Evolutionary conservation across 1,284 basidiomycete genomes (phyloP).

Genomic region (Sanghuangporus baumii): DNA sequence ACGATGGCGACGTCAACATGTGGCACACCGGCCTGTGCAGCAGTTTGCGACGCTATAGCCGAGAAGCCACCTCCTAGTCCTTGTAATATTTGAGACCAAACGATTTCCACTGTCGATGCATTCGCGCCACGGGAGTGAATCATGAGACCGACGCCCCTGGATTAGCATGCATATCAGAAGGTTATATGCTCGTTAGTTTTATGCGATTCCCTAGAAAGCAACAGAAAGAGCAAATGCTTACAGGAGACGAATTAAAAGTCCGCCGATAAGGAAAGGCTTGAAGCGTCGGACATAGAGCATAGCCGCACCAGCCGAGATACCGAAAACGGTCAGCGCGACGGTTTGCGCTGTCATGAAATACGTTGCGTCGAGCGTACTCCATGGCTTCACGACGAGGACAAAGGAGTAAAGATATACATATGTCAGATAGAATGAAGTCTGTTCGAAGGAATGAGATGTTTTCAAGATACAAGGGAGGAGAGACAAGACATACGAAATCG

Average conservation of each 20-base stretch:
- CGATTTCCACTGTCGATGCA: slow-evolving; percentile 53
- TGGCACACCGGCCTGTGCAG: slow-evolving; percentile 72
- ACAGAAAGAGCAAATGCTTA: slow-evolving; percentile 30
- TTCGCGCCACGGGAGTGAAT: slow-evolving; percentile 63
- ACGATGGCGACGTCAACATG: slow-evolving; percentile 77
- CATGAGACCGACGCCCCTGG: slow-evolving; percentile 67
- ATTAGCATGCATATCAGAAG: slow-evolving; percentile 31
- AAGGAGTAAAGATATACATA: slow-evolving; percentile 59
- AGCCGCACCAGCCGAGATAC: slow-evolving; percentile 50
- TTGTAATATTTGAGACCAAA: slow-evolving; percentile 72
- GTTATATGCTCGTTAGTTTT: neutral
- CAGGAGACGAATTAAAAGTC: slow-evolving; percentile 25
- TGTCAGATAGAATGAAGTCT: slow-evolving; percentile 61
- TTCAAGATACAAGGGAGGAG: neutral
- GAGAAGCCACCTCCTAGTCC: slow-evolving; percentile 79
- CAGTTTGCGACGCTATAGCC: slow-evolving; percentile 63
- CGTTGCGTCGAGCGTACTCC: slow-evolving; percentile 45
- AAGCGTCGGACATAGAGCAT: slow-evolving; percentile 53
- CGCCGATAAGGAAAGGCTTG: slow-evolving; percentile 57
- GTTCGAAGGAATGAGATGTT: neutral
- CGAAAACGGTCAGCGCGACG: slow-evolving; percentile 63
- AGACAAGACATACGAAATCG: slow-evolving; percentile 48
- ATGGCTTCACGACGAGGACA: slow-evolving; percentile 53
- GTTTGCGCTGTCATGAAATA: slow-evolving; percentile 55
- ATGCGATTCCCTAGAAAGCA: slow-evolving; percentile 38